Evolutionary conservation across 495 filamentous ascomycete genomes (phyloP).

Genomic region (Pyrenopolyporus hunteri): DNA sequence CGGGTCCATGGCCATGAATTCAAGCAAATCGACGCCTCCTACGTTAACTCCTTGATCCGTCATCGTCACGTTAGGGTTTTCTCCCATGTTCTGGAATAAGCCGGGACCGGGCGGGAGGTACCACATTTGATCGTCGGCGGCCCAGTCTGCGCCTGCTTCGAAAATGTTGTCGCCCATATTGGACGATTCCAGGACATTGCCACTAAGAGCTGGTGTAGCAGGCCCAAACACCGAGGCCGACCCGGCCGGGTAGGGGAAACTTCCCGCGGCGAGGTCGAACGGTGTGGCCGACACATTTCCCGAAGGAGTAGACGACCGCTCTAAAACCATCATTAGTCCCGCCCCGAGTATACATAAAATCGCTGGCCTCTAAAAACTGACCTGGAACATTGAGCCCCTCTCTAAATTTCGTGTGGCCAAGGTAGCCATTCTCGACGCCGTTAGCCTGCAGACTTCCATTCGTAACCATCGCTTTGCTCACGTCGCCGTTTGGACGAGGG

Average conservation of each 20-base stretch:
- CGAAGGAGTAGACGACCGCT: conserved; percentile 52
- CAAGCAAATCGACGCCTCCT: conserved; percentile 60
- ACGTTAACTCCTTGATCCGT: conserved; percentile 65
- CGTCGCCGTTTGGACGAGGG: conserved; percentile 42
- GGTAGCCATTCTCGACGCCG: conserved; percentile 44
- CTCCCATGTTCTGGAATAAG: conserved; percentile 59
- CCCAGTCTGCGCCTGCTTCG: conserved; percentile 50
- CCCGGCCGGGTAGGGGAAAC: conserved; percentile 54
- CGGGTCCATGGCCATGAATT: conserved; percentile 63
- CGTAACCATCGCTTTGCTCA: conserved; percentile 24
- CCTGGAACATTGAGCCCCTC: conserved; percentile 40
- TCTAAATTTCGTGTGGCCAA: conserved; percentile 38
- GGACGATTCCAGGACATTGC: conserved; percentile 39
- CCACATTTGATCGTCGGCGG: conserved; percentile 59
- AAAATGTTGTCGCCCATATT: conserved; percentile 41
- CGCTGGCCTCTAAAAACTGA: conserved; percentile 21
- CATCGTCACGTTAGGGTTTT: conserved; percentile 59
- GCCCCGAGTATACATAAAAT: not conserved
- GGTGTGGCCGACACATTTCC: conserved; percentile 62
- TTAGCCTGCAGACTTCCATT: conserved; percentile 41
- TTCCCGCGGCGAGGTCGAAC: conserved; percentile 55
- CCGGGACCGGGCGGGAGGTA: conserved; percentile 61
- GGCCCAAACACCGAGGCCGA: conserved; percentile 54
- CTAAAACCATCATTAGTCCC: conserved; percentile 28
- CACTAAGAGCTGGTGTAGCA: conserved; percentile 50